Percentiles rank a stretch among this genome's conserved stretches.
Conservation (phyloP, 176 grass and related monocot genomes). For the Thalia dealbata region DNA sequence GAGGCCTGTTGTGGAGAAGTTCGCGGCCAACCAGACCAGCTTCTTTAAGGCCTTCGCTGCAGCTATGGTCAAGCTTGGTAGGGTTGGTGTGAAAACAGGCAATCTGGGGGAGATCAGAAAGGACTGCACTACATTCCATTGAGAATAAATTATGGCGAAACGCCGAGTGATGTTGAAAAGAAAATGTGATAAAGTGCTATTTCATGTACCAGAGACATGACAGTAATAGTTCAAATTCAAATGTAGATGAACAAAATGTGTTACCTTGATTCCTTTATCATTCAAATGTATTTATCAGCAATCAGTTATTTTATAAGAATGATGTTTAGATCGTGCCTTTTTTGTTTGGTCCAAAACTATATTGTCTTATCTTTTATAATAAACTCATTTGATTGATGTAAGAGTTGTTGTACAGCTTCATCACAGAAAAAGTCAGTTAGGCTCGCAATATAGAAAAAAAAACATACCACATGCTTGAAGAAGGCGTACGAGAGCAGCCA, state of each 20-base stretch:
- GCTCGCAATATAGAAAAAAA: too few species aligned
- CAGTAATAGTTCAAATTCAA: neutral
- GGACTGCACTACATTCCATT: constrained; percentile 43
- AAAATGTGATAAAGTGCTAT: neutral
- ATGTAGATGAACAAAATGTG: constrained; percentile 1
- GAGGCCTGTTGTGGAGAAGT: constrained; percentile 18
- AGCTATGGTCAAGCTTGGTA: constrained; percentile 59
- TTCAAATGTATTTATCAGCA: too few species aligned
- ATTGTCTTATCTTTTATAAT: too few species aligned
- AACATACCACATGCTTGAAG: too few species aligned
- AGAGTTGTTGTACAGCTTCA: too few species aligned
- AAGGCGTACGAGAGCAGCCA: too few species aligned
- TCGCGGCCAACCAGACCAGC: constrained; percentile 28
- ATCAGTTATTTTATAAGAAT: too few species aligned
- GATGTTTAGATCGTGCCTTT: too few species aligned
- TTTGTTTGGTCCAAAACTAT: too few species aligned
- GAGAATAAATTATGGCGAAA: neutral
- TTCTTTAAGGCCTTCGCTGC: constrained; percentile 59
- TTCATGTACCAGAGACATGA: neutral
- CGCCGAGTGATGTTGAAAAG: neutral
- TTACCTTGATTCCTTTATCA: neutral
- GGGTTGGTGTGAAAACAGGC: constrained; percentile 41
- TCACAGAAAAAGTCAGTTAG: too few species aligned
- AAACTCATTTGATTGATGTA: too few species aligned
- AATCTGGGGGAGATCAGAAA: constrained; percentile 46